Evolutionary conservation across 164 flowering plant genomes (phyloP).

Genomic region (Nelumbo lutea): DNA sequence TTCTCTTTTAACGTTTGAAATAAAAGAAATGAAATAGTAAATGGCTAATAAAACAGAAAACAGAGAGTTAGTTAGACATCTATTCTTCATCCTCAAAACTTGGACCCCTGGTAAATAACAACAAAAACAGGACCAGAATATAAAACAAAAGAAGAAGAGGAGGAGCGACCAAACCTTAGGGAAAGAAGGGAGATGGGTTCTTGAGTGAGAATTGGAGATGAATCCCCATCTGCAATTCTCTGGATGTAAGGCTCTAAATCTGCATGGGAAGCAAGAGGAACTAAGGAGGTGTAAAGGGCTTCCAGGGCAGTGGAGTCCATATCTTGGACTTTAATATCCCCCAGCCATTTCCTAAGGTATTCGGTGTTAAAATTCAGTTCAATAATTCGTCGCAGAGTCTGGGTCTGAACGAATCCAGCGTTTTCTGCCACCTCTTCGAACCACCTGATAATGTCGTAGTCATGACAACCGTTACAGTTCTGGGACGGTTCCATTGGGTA

Average conservation of each 20-base stretch:
- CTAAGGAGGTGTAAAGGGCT: slow-evolving; percentile 44
- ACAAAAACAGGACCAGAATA: neutral
- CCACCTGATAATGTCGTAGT: slow-evolving; percentile 46
- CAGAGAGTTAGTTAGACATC: too few species aligned
- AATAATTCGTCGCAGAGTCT: slow-evolving; percentile 58
- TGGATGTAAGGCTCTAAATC: slow-evolving; percentile 72
- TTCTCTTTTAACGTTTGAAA: neutral
- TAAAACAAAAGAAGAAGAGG: neutral
- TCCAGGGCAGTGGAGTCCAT: slow-evolving; percentile 49
- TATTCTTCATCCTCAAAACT: too few species aligned
- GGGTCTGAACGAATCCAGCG: slow-evolving; percentile 46
- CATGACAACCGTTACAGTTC: slow-evolving; percentile 11
- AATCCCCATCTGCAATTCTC: slow-evolving; percentile 78
- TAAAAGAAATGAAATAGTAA: neutral
- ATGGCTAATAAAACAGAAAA: neutral
- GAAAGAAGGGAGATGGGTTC: slow-evolving; percentile 68
- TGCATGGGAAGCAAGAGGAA: slow-evolving; percentile 67
- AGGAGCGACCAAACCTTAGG: slow-evolving; percentile 41
- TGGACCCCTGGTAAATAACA: neutral
- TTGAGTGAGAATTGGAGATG: slow-evolving; percentile 53
- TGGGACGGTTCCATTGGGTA: slow-evolving; percentile 6
- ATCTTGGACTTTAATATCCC: slow-evolving; percentile 35
- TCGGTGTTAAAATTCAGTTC: slow-evolving; percentile 52
- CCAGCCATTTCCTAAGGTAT: slow-evolving; percentile 62
- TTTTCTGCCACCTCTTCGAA: slow-evolving; percentile 52